Evolutionary conservation across 345 rosid species (phyloP).

Genomic region (Sonneratia caseolaris): DNA sequence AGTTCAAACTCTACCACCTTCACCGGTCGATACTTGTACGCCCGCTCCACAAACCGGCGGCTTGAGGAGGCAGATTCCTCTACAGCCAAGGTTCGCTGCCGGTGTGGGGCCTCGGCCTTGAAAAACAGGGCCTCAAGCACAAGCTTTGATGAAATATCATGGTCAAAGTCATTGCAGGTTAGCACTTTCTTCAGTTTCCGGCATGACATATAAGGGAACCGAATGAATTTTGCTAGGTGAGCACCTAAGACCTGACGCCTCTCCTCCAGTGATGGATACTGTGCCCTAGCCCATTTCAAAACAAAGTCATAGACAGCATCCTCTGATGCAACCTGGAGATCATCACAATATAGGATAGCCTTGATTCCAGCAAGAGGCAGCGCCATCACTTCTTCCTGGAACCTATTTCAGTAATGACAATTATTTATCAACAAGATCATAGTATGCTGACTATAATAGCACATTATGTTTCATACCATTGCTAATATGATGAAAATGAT

Average conservation of each 20-base stretch:
- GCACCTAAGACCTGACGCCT: conserved; percentile 74
- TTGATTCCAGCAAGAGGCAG: conserved; percentile 91
- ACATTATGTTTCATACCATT: background rate
- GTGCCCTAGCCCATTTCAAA: conserved; percentile 79
- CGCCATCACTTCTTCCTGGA: conserved; percentile 81
- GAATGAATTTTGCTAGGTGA: conserved; percentile 74
- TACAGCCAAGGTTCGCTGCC: conserved; percentile 68
- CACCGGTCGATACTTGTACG: conserved; percentile 95
- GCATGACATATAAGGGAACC: conserved; percentile 95
- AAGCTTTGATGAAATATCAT: conserved; percentile 80
- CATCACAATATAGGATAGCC: conserved; percentile 82
- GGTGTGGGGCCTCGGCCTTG: conserved; percentile 98
- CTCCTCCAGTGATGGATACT: conserved; percentile 58
- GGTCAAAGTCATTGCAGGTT: conserved; percentile 79
- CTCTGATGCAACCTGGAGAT: conserved; percentile 94
- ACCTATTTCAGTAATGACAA: conserved; percentile 32
- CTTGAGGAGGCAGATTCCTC: conserved; percentile 60
- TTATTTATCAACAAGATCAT: background rate
- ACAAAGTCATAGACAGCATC: conserved; percentile 95
- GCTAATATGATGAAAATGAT: background rate
- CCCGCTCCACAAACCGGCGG: conserved; percentile 81
- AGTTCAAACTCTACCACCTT: conserved; percentile 94
- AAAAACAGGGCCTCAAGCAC: conserved; percentile 97
- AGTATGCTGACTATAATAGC: background rate
- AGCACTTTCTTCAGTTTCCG: conserved; percentile 89